Percentiles rank a stretch among this genome's conserved stretches.
Evolutionary conservation across 2,329 filamentous ascomycete genomes (phyloP).

Genomic region (Fusarium fujikuroi): DNA sequence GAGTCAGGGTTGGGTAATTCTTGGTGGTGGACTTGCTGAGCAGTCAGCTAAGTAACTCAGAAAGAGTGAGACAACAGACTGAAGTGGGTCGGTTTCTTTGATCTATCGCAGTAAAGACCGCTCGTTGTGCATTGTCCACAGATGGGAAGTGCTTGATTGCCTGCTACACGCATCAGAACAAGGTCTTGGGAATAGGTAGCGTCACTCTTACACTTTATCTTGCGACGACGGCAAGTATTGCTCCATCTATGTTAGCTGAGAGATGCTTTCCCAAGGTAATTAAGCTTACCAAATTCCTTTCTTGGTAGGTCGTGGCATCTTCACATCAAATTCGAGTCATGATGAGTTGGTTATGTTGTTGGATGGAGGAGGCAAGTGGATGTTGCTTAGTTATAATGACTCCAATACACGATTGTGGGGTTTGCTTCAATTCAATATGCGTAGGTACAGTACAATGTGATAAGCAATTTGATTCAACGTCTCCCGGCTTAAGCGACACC

Average conservation of each 20-base stretch:
- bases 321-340: no score
- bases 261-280: rapidly evolving
- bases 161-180: constrained; percentile 34
- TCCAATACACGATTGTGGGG: neutral
- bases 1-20: constrained; percentile 8
- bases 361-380: neutral
- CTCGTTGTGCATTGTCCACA: constrained; percentile 48
- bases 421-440: neutral
- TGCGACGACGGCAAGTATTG: constrained; percentile 52
- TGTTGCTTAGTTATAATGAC: neutral
- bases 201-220: constrained; percentile 48
- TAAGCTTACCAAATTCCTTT: constrained; percentile 34
- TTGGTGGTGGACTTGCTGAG: constrained; percentile 6
- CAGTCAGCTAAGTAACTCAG: neutral
- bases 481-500: neutral
- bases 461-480: neutral
- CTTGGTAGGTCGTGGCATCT: constrained; percentile 39
- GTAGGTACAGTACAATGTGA: no score
- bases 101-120: constrained; percentile 50
- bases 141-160: constrained; percentile 47
- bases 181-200: neutral
- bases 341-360: no score
- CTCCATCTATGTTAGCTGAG: constrained; percentile 26
- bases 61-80: neutral
- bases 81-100: constrained; percentile 34